phyloP scores from a whole-genome alignment of 2,329 filamentous ascomycete genomes.

The Xylariaceae sp. region DNA sequence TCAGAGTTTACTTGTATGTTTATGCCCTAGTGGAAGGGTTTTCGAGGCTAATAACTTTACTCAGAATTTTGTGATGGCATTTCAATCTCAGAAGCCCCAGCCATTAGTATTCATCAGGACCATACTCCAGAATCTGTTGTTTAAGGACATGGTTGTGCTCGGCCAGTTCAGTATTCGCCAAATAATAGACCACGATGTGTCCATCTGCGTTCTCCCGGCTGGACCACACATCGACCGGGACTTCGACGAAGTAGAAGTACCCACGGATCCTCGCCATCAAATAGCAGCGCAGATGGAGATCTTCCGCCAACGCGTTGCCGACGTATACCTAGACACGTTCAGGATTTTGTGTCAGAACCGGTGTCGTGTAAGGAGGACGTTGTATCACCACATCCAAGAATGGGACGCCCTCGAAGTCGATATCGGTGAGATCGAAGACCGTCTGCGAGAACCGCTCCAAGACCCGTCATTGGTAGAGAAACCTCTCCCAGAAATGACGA shows the following conservation, averaged over 20 bases:
- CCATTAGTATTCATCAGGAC: slow-evolving; percentile 81
- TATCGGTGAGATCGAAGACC: slow-evolving; percentile 70
- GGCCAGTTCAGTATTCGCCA: slow-evolving; percentile 66
- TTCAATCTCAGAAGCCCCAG: slow-evolving; percentile 75
- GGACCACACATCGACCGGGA: slow-evolving; percentile 66
- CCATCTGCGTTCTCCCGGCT: slow-evolving; percentile 68
- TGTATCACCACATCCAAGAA: slow-evolving; percentile 77
- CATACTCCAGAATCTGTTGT: slow-evolving; percentile 71
- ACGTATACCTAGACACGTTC: slow-evolving; percentile 79
- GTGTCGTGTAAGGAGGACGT: slow-evolving; percentile 81
- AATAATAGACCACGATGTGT: slow-evolving; percentile 79
- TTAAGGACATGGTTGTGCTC: slow-evolving; percentile 66
- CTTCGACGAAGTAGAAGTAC: slow-evolving; percentile 73
- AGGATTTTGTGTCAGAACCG: slow-evolving; percentile 85
- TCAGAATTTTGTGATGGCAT: slow-evolving; percentile 68
- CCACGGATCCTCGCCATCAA: slow-evolving; percentile 68
- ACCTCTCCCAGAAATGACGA: slow-evolving; percentile 51
- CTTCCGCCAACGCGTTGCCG: slow-evolving; percentile 56
- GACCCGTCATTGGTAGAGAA: too few species aligned
- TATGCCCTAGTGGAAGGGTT: neutral
- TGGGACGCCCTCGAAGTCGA: slow-evolving; percentile 83
- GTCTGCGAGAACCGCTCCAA: slow-evolving; percentile 56
- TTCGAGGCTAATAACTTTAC: slow-evolving; percentile 7
- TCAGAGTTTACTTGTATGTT: slow-evolving; percentile 63
- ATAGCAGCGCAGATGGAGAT: slow-evolving; percentile 71